Evolutionary conservation across 345 rosid species (phyloP), one percentile per base, ranked within the genome.

Genomic region (Syzygium grande): DNA sequence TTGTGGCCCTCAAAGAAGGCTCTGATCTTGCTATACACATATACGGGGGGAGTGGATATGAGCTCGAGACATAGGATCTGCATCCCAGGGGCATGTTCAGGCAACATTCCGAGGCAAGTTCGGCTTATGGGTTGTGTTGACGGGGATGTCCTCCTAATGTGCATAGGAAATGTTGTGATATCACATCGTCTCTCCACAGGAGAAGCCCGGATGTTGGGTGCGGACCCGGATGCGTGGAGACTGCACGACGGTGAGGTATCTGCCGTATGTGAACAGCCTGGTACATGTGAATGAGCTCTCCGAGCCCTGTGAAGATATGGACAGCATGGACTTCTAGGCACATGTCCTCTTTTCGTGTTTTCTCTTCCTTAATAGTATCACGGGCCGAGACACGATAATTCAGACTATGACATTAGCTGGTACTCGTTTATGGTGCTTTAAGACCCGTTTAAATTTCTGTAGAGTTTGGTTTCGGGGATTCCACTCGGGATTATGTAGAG

Each of bases 241-340:
- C 63, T 84, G 58, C 25, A n/a, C 29, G 30, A 23, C 38, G 90
- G 86, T 30, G 49, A 91, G 43, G 88, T 89, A 80, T 68, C 87
- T 93, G 85, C 93, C 93, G 4, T 91, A 93, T 54, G 87, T 92
- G 79, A 93, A 91, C 89, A 88, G 84, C 87, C 91, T 93, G 51
- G 93, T 87, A 41, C 25, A 56, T 2, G 86, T 83, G 49, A 27
- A 41, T 11, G 43, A 84, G 63, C 86, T 73, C 25, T 11, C 49
- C 5, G 80, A 73, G 80, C 46, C 23, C 80, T 19, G 25, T 11
- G 80, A 73, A 23, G 7, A 1, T 19, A 1, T 11, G 80, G 80
- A 73, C 25, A 73, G 49, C 46, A 73, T 73, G 80, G 46, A 73
- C 4, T 73, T 0, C 13, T 73, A 73, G 80, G 43, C 10, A 22